Conservation (phyloP, 2,329 filamentous ascomycete genomes). For the Neonectria hederae region DNA sequence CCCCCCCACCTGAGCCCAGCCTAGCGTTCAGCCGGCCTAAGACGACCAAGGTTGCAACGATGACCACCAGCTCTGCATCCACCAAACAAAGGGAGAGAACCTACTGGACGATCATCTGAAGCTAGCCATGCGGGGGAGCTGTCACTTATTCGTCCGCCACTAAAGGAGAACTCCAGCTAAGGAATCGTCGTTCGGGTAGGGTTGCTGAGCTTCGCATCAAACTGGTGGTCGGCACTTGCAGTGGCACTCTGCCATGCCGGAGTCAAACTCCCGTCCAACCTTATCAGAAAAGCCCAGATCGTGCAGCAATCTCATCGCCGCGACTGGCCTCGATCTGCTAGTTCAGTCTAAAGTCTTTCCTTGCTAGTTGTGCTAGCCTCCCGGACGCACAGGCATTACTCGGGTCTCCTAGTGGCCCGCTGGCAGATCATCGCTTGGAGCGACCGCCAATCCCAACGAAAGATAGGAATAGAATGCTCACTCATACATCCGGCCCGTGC, state of each 20-base stretch:
- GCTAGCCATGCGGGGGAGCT: slow-evolving; percentile 33
- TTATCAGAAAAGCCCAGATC: background rate
- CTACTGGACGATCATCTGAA: background rate
- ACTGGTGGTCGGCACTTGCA: background rate
- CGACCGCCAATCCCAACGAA: slow-evolving; percentile 10
- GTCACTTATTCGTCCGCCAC: slow-evolving; percentile 32
- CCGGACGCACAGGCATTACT: slow-evolving; percentile 25
- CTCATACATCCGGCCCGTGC: slow-evolving; percentile 24
- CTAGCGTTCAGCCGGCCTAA: background rate
- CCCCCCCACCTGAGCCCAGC: background rate
- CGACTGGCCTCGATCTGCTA: background rate
- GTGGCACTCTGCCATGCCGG: background rate
- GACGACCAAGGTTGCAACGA: background rate
- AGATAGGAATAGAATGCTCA: slow-evolving; percentile 15
- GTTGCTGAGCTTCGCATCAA: slow-evolving; percentile 10
- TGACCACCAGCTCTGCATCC: background rate
- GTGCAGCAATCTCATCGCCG: background rate
- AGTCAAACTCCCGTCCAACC: background rate
- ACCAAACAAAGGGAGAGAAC: background rate
- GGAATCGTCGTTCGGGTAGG: background rate
- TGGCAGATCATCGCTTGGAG: slow-evolving; percentile 11
- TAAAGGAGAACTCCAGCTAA: slow-evolving; percentile 11
- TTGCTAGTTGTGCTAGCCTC: slow-evolving; percentile 12
- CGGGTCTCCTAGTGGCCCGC: slow-evolving; percentile 11
- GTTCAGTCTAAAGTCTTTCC: background rate